Evolutionary conservation across 2,329 filamentous ascomycete genomes (phyloP), one percentile per base, ranked within the genome.

Genomic region (Xylogone sp.): DNA sequence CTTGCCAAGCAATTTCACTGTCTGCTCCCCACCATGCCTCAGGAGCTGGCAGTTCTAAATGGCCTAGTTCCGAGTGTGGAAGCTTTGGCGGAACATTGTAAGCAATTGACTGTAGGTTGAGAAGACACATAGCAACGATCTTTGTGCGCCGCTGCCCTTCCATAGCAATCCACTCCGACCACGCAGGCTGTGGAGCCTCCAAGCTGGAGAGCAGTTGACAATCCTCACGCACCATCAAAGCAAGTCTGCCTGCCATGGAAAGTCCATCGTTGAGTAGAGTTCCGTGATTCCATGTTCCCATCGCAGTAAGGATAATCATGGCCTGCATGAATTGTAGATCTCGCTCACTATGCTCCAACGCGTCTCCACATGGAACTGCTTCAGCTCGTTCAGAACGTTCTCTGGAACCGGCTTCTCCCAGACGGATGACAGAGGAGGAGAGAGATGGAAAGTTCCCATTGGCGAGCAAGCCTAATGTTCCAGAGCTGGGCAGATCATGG

Each of bases 201-300:
- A 24, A 21, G 27, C 31, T 24, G 1, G 42, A 29, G 16, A 27
- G 39, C n/a, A 21, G 27, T 12, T 43, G 24, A 9, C 47, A 20
- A 21, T 49, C 31, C 24, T 49, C 13, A 13, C 47, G 24, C 2
- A 49, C 47, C 20, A 49, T 16, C 21, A 49, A 10, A 19, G 47
- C 47, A 16, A 49, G n/a, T 22, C 31, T 19, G 31, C 47, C 44
- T 12, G 21, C 34, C 47, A 49, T 29, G n/a, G 47, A 49, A n/a
- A 49, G 20, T 3, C 39, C 47, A 21, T 49, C 47, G 1, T 7
- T 7, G 3, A 29, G 31, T 5, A 49, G 9, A 8, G 10, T 43
- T 18, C 31, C 31, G 18, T 44, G 21, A 8, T 20, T 24, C 47
- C 47, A 49, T 9, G 47, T 27, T 12, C 21, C 34, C 9, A 49